These are phyloP conservation scores for Hura crepitans DNA, from an alignment of 441 rosid species.

Conservation along the genomic window DNA sequence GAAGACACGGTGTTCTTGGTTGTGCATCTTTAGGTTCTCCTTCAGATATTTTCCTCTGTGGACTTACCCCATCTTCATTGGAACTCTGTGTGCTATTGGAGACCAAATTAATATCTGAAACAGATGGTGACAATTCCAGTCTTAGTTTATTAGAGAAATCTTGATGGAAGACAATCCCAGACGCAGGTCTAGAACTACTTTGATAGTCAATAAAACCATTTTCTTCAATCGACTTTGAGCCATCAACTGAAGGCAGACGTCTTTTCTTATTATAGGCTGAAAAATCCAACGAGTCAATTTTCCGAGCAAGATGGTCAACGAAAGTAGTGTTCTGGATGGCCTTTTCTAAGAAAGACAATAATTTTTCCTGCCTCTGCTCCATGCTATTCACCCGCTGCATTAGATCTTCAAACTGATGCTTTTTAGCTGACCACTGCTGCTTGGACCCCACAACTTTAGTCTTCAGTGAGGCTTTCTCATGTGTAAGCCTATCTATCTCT, in stretches of 20 bases:
- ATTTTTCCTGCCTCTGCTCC: slow-evolving; percentile 65
- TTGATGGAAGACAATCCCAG: slow-evolving; percentile 61
- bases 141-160: slow-evolving; percentile 74
- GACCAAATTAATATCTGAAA: slow-evolving; percentile 79
- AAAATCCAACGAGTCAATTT: slow-evolving; percentile 65
- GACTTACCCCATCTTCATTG: slow-evolving; percentile 55
- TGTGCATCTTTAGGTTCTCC: slow-evolving; percentile 44
- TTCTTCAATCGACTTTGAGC: slow-evolving; percentile 46
- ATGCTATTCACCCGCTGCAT: slow-evolving; percentile 44
- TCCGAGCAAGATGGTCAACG: slow-evolving; percentile 51
- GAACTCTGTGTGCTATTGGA: slow-evolving; percentile 84
- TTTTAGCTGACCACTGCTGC: slow-evolving; percentile 51
- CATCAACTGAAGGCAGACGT: slow-evolving; percentile 62
- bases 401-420: slow-evolving; percentile 55
- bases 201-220: slow-evolving; percentile 52
- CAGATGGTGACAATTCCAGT: slow-evolving; percentile 74
- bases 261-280: slow-evolving; percentile 73
- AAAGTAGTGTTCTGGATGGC: slow-evolving; percentile 52
- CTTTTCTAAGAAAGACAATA: slow-evolving; percentile 51
- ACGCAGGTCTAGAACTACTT: slow-evolving; percentile 54
- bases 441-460: slow-evolving; percentile 44
- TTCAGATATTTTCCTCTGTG: slow-evolving; percentile 45
- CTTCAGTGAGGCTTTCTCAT: slow-evolving; percentile 63
- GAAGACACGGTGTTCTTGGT: slow-evolving; percentile 41
- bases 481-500: slow-evolving; percentile 60